A percentile compares a stretch with the other conserved stretches of the same genome.
Evolutionary conservation across 1,284 basidiomycete genomes (phyloP).

Genomic region (Microbotryum scabiosae): DNA sequence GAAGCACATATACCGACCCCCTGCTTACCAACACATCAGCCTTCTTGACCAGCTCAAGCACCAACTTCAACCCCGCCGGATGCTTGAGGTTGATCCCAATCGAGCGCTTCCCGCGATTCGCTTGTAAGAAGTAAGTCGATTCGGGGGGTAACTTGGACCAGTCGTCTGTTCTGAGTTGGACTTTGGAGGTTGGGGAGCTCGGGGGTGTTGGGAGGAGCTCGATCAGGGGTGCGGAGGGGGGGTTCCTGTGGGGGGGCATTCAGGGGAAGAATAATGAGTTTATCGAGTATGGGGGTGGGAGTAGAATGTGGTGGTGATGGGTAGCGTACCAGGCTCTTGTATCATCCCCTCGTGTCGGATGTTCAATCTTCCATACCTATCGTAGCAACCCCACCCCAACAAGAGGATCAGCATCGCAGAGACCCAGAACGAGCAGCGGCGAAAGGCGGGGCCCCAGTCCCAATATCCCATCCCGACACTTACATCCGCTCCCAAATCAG

Average conservation of each 20-base stretch:
- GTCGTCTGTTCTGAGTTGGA: conserved; percentile 45
- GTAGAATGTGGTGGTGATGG: conserved; percentile 13
- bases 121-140: conserved; percentile 83
- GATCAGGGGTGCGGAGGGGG: conserved; percentile 46
- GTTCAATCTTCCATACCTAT: conserved; percentile 67
- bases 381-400: no score
- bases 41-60: conserved; percentile 61
- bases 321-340: conserved; percentile 53
- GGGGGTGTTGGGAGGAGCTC: conserved; percentile 50
- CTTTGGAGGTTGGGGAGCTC: conserved; percentile 51
- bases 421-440: no score
- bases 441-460: not conserved
- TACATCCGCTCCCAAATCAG: conserved; percentile 53
- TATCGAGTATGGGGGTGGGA: not conserved
- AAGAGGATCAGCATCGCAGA: not conserved
- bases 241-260: conserved; percentile 48
- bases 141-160: conserved; percentile 61
- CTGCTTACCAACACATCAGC: conserved; percentile 67
- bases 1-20: no score
- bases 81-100: conserved; percentile 81
- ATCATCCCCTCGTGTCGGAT: conserved; percentile 70
- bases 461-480: not conserved
- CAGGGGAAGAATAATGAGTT: not conserved
- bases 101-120: conserved; percentile 52
- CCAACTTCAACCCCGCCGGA: conserved; percentile 64